Evolutionary conservation across 2,329 filamentous ascomycete genomes (phyloP), one percentile per base, ranked within the genome.

Genomic region (Cordyceps farinosa): DNA sequence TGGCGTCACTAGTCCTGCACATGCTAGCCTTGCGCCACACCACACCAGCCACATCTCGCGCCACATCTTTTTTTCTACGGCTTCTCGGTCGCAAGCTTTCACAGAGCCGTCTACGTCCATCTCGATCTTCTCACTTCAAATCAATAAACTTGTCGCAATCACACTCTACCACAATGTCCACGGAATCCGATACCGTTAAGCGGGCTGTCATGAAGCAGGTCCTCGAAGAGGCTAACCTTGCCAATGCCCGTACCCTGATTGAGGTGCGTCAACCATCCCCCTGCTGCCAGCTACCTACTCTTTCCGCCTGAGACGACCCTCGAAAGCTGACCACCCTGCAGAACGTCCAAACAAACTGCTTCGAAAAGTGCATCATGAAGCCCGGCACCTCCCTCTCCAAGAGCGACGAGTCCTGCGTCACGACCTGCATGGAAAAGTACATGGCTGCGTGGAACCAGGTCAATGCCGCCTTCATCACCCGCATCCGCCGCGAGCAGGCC

Each of bases 301-400:
- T 22, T 22, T 51, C 51, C 32, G 29, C 44, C n/a, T 30, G 29
- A 3, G 11, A 40, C 11, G 17, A 11, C 13, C 29, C 15, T 7
- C 30, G n/a, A 29, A 11, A 44, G 29, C 63, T 64, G 22, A 64
- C 58, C 61, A 15, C 2, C 1, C 30, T 52, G 40, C 65, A 92
- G 88, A 92, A 90, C 85, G 84, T 93, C 76, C 91, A 92, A 77
- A 84, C 90, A 70, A 87, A 89, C 77, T 94, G 90, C 80, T 94
- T 92, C 79, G 85, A 90, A 53, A 87, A 87, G 74, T 94, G 90
- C 76, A 79, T 93, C 17, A 82, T 89, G 56, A 87, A 88, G 71
- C 88, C 90, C 61, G 87, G 89, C 64, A 75, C 81, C 56, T 86
- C 85, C 61, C 78, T 93, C 62, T 88, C 87, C 56, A 84, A 82